A percentile compares a stretch with the other conserved stretches of the same genome.
Conservation (phyloP, 768 basidiomycete species). For the Leccinum longicurvipes region DNA sequence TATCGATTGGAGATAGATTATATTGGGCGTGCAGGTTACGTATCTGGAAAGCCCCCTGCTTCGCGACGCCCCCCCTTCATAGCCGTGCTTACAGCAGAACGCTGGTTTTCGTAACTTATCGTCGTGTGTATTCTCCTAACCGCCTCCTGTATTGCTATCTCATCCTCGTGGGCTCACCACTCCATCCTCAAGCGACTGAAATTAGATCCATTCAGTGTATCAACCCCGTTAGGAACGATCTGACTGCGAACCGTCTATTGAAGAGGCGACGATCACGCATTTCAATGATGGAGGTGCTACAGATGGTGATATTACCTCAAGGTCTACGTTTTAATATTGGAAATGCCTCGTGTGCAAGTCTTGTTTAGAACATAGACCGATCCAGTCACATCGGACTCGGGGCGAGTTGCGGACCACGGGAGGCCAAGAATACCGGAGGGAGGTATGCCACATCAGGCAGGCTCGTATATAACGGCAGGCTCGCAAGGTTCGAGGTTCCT, state of each 20-base stretch:
- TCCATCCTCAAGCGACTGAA: slow-evolving; percentile 18
- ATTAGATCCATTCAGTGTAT: slow-evolving; percentile 14
- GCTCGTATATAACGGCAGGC: slow-evolving; percentile 21
- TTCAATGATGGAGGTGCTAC: slow-evolving; percentile 25
- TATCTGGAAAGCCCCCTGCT: slow-evolving; percentile 45
- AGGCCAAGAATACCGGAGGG: slow-evolving; percentile 15
- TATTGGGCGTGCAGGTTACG: slow-evolving; percentile 60
- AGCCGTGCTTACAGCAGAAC: slow-evolving; percentile 50
- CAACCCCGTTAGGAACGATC: slow-evolving; percentile 27
- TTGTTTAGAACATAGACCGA: slow-evolving; percentile 13
- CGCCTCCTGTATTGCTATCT: slow-evolving; percentile 30
- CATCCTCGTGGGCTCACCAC: slow-evolving; percentile 28
- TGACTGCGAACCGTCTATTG: slow-evolving; percentile 22
- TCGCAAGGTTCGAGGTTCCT: slow-evolving; percentile 9
- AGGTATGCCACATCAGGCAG: slow-evolving; percentile 15
- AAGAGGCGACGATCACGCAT: slow-evolving; percentile 31
- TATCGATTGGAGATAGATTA: slow-evolving; percentile 71
- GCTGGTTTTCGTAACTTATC: slow-evolving; percentile 28
- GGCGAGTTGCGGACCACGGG: slow-evolving; percentile 13
- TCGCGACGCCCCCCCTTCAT: slow-evolving; percentile 62
- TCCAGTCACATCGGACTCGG: slow-evolving; percentile 20
- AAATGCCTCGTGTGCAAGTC: slow-evolving; percentile 28
- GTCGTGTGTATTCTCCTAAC: slow-evolving; percentile 23
- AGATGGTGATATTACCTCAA: slow-evolving; percentile 35
- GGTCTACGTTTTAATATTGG: slow-evolving; percentile 22